Evolutionary conservation across 306 rosid genomes (phyloP), one percentile per base, ranked within the genome.

Genomic region (Malus fusca): DNA sequence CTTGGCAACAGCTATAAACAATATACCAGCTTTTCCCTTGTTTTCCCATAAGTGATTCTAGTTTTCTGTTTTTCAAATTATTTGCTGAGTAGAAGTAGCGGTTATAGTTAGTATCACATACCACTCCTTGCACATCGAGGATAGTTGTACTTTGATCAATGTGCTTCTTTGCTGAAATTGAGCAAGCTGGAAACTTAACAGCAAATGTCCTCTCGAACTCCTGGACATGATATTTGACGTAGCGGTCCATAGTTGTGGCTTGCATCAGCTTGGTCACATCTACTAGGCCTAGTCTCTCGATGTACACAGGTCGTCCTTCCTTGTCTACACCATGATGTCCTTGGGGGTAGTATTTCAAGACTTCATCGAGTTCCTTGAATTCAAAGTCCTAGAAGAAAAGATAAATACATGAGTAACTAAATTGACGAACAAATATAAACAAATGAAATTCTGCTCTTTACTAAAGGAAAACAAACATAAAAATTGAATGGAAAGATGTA

Each of bases 61-160:
- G 19, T 48, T 48, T 48, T 4, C 17, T 5, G 21, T 48, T 48
- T 48, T 48, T 48, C 21, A 48, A 15, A 48, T 48, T 2, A 5
- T 48, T 48, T 48, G 21, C 55, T 48, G 21, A 48, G 55, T 0
- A 46, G 13, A 48, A 48, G 55, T 48, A 66, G 70, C 42, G 43
- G 71, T 56, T 62, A 71, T 42, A 79, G 53, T n/a, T 78, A 7
- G 42, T 1, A 68, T 75, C 71, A 80, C 91, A 3, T 90, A 95
- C 98, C 92, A 95, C 92, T 87, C 99, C 99, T 78, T 89, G 91
- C 71, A 92, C 99, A 66, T 95, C 99, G 72, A 95, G 76, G 80
- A 95, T 95, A 73, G 97, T 92, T 75, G 97, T 90, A 79, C 97
- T 95, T 81, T 95, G 97, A 85, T 95, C 99, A 31, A 95, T 92